Base-by-base conservation (phyloP, 2,329 filamentous ascomycete genomes). In the Juglanconis sp. region DNA sequence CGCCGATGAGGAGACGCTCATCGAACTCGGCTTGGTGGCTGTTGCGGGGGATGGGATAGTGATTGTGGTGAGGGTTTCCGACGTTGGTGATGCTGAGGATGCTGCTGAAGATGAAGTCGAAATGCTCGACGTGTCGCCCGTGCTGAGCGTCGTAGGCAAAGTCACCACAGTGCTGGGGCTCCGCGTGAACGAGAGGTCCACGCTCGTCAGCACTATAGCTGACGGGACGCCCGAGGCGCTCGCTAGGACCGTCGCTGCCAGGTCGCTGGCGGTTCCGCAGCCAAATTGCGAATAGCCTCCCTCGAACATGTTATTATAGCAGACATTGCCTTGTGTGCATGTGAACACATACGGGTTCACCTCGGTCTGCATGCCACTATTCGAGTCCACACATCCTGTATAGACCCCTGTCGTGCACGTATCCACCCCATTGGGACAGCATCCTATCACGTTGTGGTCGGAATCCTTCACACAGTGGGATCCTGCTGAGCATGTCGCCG, bases 381-480 rank as follows among this genome's bases (percentile, higher is more conserved):
- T 80, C 54, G 68, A 67, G 66, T 87, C 84, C 47, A 85, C 80
- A 61, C 84, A 87, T 44, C 75, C 77, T 2, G 83, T 87, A 68
- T 79, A 87, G 44, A 87, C 78, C 56, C 84, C 84, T 3, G 76
- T 73, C 1, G 79, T 81, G 69, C 84, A 87, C 6, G 76, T 66
- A 3, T 72, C 77, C 13, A 70, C 69, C 13, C 74, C 76, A 65
- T 86, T 75, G 1, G 83, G 82, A 67, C 84, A 87, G 68, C 82
- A 85, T 51, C 82, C 82, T 36, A 85, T 73, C n/a, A 78, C 78
- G 34, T 76, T 75, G 58, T 80, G 74, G 17, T 74, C 72, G 24
- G 74, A 70, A 63, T 85, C 82, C 48, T 82, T 72, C 31, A 82
- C 84, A 67, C 84, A 87, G 69, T 86, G 82, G 42, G 82, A 85